Evolutionary conservation across 176 grass and related monocot genomes (phyloP), one percentile per base, ranked within the genome.

Genomic region (Oryza officinalis): DNA sequence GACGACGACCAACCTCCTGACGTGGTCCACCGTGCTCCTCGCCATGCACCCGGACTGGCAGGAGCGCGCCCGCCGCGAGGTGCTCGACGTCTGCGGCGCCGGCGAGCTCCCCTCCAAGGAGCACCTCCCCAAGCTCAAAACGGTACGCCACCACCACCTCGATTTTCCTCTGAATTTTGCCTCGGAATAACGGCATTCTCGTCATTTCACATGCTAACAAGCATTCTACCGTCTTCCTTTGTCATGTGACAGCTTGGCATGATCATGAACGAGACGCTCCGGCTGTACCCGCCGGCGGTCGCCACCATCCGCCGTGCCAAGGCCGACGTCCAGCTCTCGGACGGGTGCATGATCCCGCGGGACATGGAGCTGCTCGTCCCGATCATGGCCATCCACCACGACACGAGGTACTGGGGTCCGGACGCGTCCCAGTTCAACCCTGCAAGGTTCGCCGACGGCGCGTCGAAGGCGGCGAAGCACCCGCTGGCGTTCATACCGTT

Each of bases 41-140:
- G 92, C 94, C 61, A 97, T 97, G 94, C 94, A 97, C 82, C 94
- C 92, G 2, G 88, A 97, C 25, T 97, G 94, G 94, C 94, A 97
- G 71, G 92, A 94, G 25, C 81, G 86, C 23, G 94, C 92, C 27
- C 90, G 92, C 40, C 69, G 71, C 4, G 94, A 94, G 78, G 94
- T 97, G 35, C 78, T 94, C 23, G 43, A 79, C 38, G 88, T 97
- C 52, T 97, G 94, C 79, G 90, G 92, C 70, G 12, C 90, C 65
- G 84, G 45, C 46, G 86, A 80, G 32, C 67, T 95, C 45, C 93
- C 94, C 27, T 69, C 88, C 88, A 84, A 86, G 78, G 94, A 92
- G 22, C 92, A 97, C 80, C 92, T 97, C 49, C 79, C 88, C 54
- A 85, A 89, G 84, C 86, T 97, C 14, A 94, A 88, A 89, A 97